Percentiles rank a stretch among this genome's conserved stretches.
Evolutionary conservation across 2,329 filamentous ascomycete species (phyloP).

Genomic region (Aspergillus tanneri): DNA sequence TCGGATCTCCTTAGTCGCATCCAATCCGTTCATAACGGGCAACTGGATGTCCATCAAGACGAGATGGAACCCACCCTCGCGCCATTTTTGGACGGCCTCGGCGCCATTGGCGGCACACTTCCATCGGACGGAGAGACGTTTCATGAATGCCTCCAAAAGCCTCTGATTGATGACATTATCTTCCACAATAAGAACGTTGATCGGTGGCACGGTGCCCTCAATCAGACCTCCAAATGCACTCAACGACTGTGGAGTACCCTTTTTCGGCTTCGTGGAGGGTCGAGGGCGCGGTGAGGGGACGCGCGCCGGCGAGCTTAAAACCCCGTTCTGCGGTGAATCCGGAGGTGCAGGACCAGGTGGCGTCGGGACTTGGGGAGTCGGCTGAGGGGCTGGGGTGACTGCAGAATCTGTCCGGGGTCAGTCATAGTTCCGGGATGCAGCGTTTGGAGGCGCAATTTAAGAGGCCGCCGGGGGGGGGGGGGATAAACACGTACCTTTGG

Average conservation of each 20-base stretch:
- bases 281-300: slow-evolving; percentile 51
- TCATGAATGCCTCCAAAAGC: slow-evolving; percentile 92
- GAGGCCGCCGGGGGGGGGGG: slow-evolving; percentile 17
- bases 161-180: slow-evolving; percentile 98
- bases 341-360: slow-evolving; percentile 37
- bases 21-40: slow-evolving; percentile 91
- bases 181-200: slow-evolving; percentile 96
- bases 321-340: slow-evolving; percentile 39
- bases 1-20: slow-evolving; percentile 92
- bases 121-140: slow-evolving; percentile 92
- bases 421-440: too few species aligned
- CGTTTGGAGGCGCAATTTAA: slow-evolving; percentile 8
- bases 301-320: slow-evolving; percentile 37
- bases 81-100: slow-evolving; percentile 92
- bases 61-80: slow-evolving; percentile 85
- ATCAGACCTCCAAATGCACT: slow-evolving; percentile 61
- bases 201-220: slow-evolving; percentile 83
- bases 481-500: slow-evolving; percentile 40
- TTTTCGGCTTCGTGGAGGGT: slow-evolving; percentile 34
- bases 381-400: slow-evolving; percentile 25
- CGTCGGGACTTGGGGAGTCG: slow-evolving; percentile 29
- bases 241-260: slow-evolving; percentile 30
- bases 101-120: slow-evolving; percentile 94
- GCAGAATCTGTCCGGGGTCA: slow-evolving; percentile 27
- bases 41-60: slow-evolving; percentile 99